Conservation (phyloP, 139 green algal species). For the Coelastrella sp. region DNA sequence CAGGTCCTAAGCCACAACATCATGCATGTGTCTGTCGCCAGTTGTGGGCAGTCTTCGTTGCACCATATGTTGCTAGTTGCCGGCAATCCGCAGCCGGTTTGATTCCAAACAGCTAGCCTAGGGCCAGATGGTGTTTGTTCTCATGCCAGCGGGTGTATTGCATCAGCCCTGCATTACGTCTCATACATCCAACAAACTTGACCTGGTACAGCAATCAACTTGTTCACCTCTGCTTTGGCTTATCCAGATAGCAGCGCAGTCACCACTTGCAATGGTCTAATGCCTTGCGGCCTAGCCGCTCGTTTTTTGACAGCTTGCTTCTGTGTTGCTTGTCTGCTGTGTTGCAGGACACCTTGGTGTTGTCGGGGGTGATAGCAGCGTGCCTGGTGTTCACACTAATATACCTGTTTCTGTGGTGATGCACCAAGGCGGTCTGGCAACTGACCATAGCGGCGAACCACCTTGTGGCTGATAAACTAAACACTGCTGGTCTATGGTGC, state of each 20-base stretch:
- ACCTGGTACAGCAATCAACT: background rate
- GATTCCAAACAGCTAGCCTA: background rate
- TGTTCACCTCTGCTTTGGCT: background rate
- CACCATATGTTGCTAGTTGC: too few species aligned
- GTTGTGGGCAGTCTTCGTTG: too few species aligned
- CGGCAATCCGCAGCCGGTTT: background rate
- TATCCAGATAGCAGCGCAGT: background rate
- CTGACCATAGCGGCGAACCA: too few species aligned
- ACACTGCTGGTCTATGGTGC: too few species aligned
- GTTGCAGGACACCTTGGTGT: constrained; percentile 90
- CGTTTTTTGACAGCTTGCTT: background rate
- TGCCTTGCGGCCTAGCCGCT: background rate
- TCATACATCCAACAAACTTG: background rate
- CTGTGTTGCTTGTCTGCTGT: background rate
- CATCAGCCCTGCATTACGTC: background rate
- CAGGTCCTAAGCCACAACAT: too few species aligned
- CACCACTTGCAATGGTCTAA: background rate
- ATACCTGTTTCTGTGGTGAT: constrained; percentile 70
- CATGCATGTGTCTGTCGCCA: too few species aligned
- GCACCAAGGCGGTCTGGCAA: background rate
- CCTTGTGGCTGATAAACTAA: too few species aligned
- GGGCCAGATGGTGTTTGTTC: background rate
- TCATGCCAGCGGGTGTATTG: background rate
- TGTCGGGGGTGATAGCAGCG: constrained; percentile 82
- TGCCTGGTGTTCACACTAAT: constrained; percentile 91